phyloP scores from a whole-genome alignment of 2,329 filamentous ascomycete species.

The Hypomyces rosellus region DNA sequence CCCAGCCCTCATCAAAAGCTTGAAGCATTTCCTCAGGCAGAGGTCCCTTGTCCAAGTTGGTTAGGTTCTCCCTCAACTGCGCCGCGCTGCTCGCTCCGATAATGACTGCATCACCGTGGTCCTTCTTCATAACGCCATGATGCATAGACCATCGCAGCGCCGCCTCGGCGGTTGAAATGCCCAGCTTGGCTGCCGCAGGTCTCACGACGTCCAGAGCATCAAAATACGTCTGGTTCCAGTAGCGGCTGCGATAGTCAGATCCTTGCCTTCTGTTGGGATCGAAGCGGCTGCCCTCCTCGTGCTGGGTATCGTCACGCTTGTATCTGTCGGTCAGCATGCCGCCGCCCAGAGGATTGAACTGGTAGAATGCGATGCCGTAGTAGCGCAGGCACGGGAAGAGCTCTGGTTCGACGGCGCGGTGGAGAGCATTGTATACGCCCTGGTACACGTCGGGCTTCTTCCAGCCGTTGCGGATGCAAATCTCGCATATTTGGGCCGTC shows the following conservation, averaged over 20 bases:
- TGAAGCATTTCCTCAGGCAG: constrained; percentile 8
- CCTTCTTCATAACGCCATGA: constrained; percentile 5
- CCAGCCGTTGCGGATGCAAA: constrained; percentile 62
- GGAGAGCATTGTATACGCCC: constrained; percentile 53
- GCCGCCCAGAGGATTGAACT: constrained; percentile 67
- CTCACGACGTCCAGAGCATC: constrained; percentile 8
- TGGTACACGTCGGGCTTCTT: constrained; percentile 68
- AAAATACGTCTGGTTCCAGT: constrained; percentile 12
- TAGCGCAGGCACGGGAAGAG: constrained; percentile 58
- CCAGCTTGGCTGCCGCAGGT: constrained; percentile 5
- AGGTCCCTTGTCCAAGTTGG: constrained; percentile 8
- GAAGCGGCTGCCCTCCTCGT: constrained; percentile 10
- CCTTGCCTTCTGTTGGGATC: constrained; percentile 7
- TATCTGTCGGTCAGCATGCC: constrained; percentile 62
- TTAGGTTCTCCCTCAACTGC: constrained; percentile 8
- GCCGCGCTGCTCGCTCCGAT: constrained; percentile 8
- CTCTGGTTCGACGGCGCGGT: constrained; percentile 57
- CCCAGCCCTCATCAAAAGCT: constrained; percentile 9
- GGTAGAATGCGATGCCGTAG: constrained; percentile 62
- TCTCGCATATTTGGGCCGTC: constrained; percentile 66
- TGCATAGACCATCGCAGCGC: constrained; percentile 9
- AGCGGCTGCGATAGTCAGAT: constrained; percentile 5
- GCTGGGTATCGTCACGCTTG: constrained; percentile 4
- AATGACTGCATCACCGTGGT: constrained; percentile 8
- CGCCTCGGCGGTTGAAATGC: constrained; percentile 7